Evolutionary conservation across 1,139 yeast genomes (phyloP).

Genomic region (Yamadazyma dendronema): DNA sequence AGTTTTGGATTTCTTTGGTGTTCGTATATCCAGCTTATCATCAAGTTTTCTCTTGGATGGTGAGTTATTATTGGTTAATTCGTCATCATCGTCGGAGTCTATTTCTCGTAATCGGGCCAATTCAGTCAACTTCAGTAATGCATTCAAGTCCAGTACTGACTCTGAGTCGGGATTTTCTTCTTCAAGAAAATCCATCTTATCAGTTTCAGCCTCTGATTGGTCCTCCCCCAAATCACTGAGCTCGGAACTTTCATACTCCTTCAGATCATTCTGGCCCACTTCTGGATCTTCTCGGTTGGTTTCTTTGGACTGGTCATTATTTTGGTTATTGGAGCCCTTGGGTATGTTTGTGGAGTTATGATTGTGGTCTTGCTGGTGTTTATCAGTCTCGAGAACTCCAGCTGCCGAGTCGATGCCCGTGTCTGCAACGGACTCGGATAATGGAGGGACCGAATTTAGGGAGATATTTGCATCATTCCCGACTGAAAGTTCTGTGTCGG

Average conservation of each 20-base stretch:
- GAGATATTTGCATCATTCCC: not conserved
- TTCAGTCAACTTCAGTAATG: slow-evolving; percentile 40
- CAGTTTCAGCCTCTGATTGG: slow-evolving; percentile 80
- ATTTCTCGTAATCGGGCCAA: slow-evolving; percentile 41
- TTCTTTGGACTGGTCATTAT: too few species aligned
- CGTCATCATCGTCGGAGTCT: slow-evolving; percentile 32
- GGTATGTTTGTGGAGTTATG: too few species aligned
- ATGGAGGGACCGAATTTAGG: too few species aligned
- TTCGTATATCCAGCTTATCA: slow-evolving; percentile 13
- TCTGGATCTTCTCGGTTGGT: not conserved
- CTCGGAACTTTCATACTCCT: slow-evolving; percentile 39
- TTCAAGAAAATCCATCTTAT: slow-evolving; percentile 60
- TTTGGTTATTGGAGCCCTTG: too few species aligned
- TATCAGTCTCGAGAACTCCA: too few species aligned
- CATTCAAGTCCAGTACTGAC: slow-evolving; percentile 37
- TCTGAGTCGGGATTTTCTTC: slow-evolving; percentile 30
- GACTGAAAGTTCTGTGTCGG: not conserved
- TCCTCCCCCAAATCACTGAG: slow-evolving; percentile 60
- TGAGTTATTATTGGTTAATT: slow-evolving; percentile 3
- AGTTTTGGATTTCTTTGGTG: not conserved
- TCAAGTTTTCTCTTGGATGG: slow-evolving; percentile 11
- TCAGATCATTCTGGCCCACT: slow-evolving; percentile 1
- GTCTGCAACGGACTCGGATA: too few species aligned
- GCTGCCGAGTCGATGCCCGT: too few species aligned
- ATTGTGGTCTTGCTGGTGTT: too few species aligned